Evolutionary conservation across 2,329 filamentous ascomycete genomes (phyloP), one percentile per base, ranked within the genome.

Genomic region (Aureobasidium sp.): DNA sequence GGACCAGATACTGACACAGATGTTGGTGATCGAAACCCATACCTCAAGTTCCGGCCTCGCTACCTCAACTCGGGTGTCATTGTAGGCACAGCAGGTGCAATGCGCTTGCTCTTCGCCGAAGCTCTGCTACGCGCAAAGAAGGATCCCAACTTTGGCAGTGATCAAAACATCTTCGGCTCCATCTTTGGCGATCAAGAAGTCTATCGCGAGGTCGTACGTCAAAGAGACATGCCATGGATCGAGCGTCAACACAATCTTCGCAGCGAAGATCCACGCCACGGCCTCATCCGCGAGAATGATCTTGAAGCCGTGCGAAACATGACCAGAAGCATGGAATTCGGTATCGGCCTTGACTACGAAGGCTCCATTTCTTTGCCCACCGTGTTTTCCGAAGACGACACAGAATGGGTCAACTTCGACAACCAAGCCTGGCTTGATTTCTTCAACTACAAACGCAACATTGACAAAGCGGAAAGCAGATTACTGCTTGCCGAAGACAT

Each of bases 1-100:
- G 78, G 79, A 3, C 72, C 73, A 61, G 68, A 75, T n/a, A 81
- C 78, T 1, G 79, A 82, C 66, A 72, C 65, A 0, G 83, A 83
- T 65, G 78, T 78, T 2, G 72, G 72, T 48, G 68, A 76, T 29
- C 70, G 65, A 37, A 69, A 71, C 1, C 69, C 76, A 34, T 72
- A 71, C 10, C 70, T 71, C 62, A 57, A 55, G 13, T 41, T 63
- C 46, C 73, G 78, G 0, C 79, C 79, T 13, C 73, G 77, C 17
- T 83, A 75, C 71, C 65, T 71, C 37, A 68, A 70, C 43, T 68
- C 66, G 1, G 68, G 68, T 13, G 64, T 67, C 1, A 65, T 47
- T 5, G 66, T 71, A n/a, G 69, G 69, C 3, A 64, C 65, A 9
- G 66, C 69, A 10, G 62, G 65, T 10, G 69, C 69, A 2, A 68